Percentiles rank a stretch among this genome's conserved stretches.
Evolutionary conservation across 306 rosid species (phyloP).

Genomic region (Psophocarpus tetragonolobus): DNA sequence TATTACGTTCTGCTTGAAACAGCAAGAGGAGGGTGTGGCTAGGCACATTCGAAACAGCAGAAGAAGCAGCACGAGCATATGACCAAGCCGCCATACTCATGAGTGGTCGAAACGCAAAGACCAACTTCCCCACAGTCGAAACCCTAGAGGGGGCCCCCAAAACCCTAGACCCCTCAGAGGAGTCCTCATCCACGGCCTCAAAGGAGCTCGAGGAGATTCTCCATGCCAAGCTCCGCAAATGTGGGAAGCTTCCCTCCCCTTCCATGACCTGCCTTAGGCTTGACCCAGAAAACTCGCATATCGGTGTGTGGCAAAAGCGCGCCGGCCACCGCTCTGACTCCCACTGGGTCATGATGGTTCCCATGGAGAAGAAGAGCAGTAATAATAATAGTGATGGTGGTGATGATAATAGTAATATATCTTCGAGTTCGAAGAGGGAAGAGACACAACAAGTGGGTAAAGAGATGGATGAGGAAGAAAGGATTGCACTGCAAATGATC

Average conservation of each 20-base stretch:
- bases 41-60: conserved; percentile 97
- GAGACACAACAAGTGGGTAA: not conserved
- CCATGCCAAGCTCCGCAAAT: conserved; percentile 77
- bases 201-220: conserved; percentile 67
- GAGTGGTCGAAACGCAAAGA: conserved; percentile 94
- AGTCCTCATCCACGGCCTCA: conserved; percentile 13
- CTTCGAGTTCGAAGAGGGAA: not conserved
- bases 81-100: conserved; percentile 95
- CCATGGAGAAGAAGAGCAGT: conserved; percentile 38
- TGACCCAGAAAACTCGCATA: conserved; percentile 75
- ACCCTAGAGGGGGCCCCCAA: conserved; percentile 36
- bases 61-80: conserved; percentile 93
- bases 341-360: conserved; percentile 76
- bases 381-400: not conserved
- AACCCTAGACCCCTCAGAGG: not conserved
- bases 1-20: too few relatives aligned
- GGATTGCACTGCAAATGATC: conserved; percentile 81
- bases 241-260: conserved; percentile 66
- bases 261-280: conserved; percentile 90
- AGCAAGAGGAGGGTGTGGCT: conserved; percentile 99
- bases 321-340: conserved; percentile 69
- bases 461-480: conserved; percentile 63
- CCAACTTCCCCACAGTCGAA: conserved; percentile 69
- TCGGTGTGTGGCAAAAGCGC: conserved; percentile 90
- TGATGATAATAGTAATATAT: not conserved